phyloP scores from a whole-genome alignment of 225 moss, liverwort and hornwort species.

The Bryoerythrophyllum caledonicum region DNA sequence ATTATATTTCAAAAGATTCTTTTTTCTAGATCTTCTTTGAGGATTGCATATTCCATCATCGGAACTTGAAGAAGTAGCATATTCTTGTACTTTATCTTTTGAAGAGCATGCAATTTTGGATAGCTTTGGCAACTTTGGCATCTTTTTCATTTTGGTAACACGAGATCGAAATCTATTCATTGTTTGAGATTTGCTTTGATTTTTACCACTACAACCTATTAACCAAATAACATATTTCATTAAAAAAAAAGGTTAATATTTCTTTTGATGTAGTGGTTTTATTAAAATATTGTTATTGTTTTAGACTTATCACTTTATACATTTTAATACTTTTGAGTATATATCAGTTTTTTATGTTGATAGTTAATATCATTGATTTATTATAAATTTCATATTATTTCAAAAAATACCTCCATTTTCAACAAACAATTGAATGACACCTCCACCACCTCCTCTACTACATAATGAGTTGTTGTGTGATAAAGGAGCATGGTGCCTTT shows the following conservation, averaged over 20 bases:
- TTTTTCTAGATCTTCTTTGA: too few species aligned
- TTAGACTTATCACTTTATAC: background rate
- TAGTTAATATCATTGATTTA: background rate
- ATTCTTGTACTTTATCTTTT: background rate
- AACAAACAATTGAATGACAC: slow-evolving; percentile 36
- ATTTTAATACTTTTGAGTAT: too few species aligned
- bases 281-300: background rate
- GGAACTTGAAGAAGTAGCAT: slow-evolving; percentile 14
- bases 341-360: background rate
- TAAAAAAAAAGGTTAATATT: accelerated
- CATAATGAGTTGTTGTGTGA: slow-evolving; percentile 16
- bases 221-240: background rate
- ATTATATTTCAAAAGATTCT: too few species aligned
- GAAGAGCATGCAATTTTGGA: background rate
- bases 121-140: slow-evolving; percentile 14
- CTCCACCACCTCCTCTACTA: slow-evolving; percentile 24
- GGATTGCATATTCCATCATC: background rate
- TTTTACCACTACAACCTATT: slow-evolving; percentile 27
- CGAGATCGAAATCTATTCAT: slow-evolving; percentile 18
- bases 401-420: slow-evolving; percentile 37
- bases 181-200: slow-evolving; percentile 23
- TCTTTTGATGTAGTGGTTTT: accelerated
- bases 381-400: accelerated
- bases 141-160: background rate
- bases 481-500: background rate